Conservation (phyloP, 2,329 filamentous ascomycete genomes). For the Stachybotrys chlorohalonatus region DNA sequence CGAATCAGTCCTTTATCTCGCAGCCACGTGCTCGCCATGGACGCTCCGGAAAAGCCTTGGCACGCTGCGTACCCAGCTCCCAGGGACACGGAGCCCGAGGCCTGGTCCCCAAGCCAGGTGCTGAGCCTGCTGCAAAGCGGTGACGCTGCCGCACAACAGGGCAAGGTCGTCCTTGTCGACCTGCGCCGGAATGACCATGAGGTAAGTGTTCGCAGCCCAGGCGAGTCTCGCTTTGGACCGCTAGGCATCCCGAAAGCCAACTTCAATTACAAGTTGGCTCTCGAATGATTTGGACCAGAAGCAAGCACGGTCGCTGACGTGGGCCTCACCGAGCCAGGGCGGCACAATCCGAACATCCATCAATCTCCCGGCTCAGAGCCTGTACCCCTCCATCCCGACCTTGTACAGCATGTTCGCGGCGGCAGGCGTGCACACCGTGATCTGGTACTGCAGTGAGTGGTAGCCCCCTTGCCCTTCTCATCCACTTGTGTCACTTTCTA, state of each 20-base stretch:
- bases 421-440: constrained; percentile 27
- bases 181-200: constrained; percentile 30
- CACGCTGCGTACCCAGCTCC: constrained; percentile 27
- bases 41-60: constrained; percentile 18
- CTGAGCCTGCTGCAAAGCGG: constrained; percentile 21
- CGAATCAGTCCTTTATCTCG: neutral
- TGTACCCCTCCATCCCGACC: constrained; percentile 31
- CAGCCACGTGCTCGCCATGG: neutral
- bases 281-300: neutral
- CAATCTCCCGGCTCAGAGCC: constrained; percentile 39
- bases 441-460: constrained; percentile 39
- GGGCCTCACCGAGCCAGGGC: constrained; percentile 26
- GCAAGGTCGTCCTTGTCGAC: constrained; percentile 32
- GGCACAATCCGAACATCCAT: constrained; percentile 46
- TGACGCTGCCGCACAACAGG: constrained; percentile 13
- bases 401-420: constrained; percentile 32
- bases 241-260: too few species aligned
- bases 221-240: too few species aligned
- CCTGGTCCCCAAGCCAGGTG: constrained; percentile 9
- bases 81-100: constrained; percentile 17
- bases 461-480: too few species aligned
- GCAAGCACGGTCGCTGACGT: neutral
- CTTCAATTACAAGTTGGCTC: too few species aligned
- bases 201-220: constrained; percentile 17
- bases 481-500: neutral